Conservation (phyloP, 2,329 filamentous ascomycete species). For the Colletotrichum navitas region DNA sequence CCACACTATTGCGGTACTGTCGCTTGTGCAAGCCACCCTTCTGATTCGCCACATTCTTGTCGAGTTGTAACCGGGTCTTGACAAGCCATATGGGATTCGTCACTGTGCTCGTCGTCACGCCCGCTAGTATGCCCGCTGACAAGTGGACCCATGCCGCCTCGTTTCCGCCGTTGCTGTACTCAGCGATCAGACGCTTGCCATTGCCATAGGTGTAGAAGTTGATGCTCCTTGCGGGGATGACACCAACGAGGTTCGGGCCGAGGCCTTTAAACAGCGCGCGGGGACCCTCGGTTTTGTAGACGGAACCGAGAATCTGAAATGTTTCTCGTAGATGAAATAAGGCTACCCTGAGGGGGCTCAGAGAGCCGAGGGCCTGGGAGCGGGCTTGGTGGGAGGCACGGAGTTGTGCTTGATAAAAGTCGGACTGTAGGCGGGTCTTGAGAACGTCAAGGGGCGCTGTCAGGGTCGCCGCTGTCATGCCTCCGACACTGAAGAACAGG, state of each 20-base stretch:
- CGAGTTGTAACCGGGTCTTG: conserved; percentile 92
- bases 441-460: conserved; percentile 94
- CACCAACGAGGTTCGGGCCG: conserved; percentile 89
- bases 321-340: conserved; percentile 86
- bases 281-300: conserved; percentile 85
- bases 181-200: conserved; percentile 84
- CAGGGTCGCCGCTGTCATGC: conserved; percentile 92
- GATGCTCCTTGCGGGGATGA: conserved; percentile 89
- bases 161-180: conserved; percentile 77
- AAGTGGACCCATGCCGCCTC: conserved; percentile 84
- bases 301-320: conserved; percentile 83
- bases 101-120: conserved; percentile 87
- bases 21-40: conserved; percentile 67
- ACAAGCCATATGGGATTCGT: conserved; percentile 98
- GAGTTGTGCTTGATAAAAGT: conserved; percentile 91
- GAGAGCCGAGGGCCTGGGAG: conserved; percentile 61
- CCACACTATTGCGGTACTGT: conserved; percentile 87
- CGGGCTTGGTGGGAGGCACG: conserved; percentile 73
- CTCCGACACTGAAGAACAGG: conserved; percentile 73
- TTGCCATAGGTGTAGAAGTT: conserved; percentile 97
- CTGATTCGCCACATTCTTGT: conserved; percentile 81
- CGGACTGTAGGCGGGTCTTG: conserved; percentile 92
- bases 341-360: conserved; percentile 75
- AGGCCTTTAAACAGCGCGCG: conserved; percentile 93
- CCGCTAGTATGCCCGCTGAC: conserved; percentile 79